Conservation (phyloP, 805 yeast genomes). For the Saturnispora halmiae region DNA sequence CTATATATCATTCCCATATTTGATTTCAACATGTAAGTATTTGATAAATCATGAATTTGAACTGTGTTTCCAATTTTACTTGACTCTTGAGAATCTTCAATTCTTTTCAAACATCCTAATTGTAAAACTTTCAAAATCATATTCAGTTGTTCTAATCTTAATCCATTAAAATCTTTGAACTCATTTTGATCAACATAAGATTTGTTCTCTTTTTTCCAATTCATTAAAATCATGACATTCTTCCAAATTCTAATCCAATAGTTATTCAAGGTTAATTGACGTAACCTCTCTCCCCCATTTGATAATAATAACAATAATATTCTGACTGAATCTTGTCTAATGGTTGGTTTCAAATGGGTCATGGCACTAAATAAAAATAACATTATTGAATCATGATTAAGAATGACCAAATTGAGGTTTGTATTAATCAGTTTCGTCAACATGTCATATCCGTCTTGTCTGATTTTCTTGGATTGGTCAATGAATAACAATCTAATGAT, state of each 20-base stretch:
- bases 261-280: conserved; percentile 44
- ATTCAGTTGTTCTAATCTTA: conserved; percentile 30
- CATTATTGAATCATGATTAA: conserved; percentile 54
- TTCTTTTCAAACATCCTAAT: conserved; percentile 21
- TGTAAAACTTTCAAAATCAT: conserved; percentile 27
- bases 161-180: conserved; percentile 16
- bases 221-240: conserved; percentile 58
- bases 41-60: conserved; percentile 39
- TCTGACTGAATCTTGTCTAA: conserved; percentile 66
- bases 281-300: conserved; percentile 27
- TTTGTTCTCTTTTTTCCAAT: conserved; percentile 44
- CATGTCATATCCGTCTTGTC: conserved; percentile 13
- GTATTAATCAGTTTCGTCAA: conserved; percentile 9
- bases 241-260: conserved; percentile 59
- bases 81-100: conserved; percentile 9
- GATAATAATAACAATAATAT: conserved; percentile 55
- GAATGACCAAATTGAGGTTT: conserved; percentile 34
- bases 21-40: conserved; percentile 43
- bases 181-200: conserved; percentile 17
- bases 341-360: conserved; percentile 78
- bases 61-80: conserved; percentile 3
- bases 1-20: conserved; percentile 33
- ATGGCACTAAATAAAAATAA: conserved; percentile 81
- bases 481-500: conserved; percentile 53
- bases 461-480: conserved; percentile 59